Evolutionary conservation across 257 asterid species (phyloP).

Genomic region (Solanum habrochaites): DNA sequence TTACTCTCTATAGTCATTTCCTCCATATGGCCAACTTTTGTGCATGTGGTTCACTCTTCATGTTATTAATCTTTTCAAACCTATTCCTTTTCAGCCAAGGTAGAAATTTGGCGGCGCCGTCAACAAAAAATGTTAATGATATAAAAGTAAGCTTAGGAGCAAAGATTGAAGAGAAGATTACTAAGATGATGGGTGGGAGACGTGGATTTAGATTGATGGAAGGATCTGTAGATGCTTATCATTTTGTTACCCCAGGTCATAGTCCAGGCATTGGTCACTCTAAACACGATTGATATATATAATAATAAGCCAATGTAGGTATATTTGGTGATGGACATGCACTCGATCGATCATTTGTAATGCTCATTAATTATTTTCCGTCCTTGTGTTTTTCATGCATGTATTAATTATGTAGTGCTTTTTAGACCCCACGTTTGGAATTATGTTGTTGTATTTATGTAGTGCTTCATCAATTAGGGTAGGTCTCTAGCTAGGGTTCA

Average conservation of each 20-base stretch:
- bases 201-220: slow-evolving; percentile 7
- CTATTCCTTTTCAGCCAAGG: slow-evolving; percentile 18
- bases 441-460: not conserved
- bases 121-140: not conserved
- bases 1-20: not conserved
- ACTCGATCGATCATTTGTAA: not conserved
- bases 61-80: slow-evolving; percentile 20
- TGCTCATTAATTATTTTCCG: not conserved
- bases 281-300: slow-evolving; percentile 21
- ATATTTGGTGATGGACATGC: not conserved
- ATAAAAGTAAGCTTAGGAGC: not conserved
- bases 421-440: not conserved
- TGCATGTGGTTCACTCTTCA: slow-evolving; percentile 5
- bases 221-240: slow-evolving; percentile 34
- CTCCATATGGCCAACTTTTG: slow-evolving; percentile 13
- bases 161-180: not conserved
- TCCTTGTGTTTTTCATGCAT: not conserved
- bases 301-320: not conserved
- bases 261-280: slow-evolving; percentile 88
- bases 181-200: not conserved
- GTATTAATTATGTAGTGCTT: not conserved
- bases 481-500: not conserved
- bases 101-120: slow-evolving; percentile 3
- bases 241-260: slow-evolving; percentile 55
- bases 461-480: not conserved